Evolutionary conservation across 768 basidiomycete genomes (phyloP), one percentile per base, ranked within the genome.

Genomic region (Naganishia randhawae): DNA sequence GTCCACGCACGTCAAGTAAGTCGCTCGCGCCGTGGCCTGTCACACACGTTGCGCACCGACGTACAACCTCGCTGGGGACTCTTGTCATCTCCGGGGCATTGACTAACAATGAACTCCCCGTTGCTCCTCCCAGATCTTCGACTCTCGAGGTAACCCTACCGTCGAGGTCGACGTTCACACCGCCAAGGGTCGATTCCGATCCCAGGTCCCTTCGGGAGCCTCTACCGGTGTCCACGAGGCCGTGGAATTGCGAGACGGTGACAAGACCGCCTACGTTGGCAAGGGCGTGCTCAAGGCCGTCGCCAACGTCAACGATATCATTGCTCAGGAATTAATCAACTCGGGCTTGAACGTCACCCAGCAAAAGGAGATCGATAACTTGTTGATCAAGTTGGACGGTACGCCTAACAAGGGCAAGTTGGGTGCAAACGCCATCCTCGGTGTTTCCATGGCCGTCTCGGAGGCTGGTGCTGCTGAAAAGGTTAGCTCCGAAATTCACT

Each of bases 361-460:
- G 67, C 96, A 99, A 82, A 93, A 91, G 82, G 91, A 95, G 74
- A 86, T 99, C 76, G 96, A 99, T 77, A 90, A 96, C 81, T 89
- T 98, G 84, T 85, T 99, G 81, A 95, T 97, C 87, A 92, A 96
- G 84, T 87, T 91, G 75, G 96, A 99, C 78, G 92, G 92, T 66
- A 93, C 93, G 70, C 83, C 91, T 71, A 99, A 99, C 89, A 99
- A 99, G 86, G 94, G 92, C 81, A 95, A 95, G 81, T 88, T 97
- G 78, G 96, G 96, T 76, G 96, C 96, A 63, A 99, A 99, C 81
- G 96, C 96, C 77, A 97, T 98, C 82, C 90, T 99, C 69, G 96
- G 93, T 81, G 91, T 99, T 76, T 94, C 91, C 70, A 97, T 98
- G 81, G 95, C 95, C 37, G 92, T 90, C 63, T 86, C 90, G 50